These are phyloP conservation scores for Hirsutella rhossiliensis DNA, from an alignment of 2,329 filamentous ascomycete species.

Conservation along the genomic window DNA sequence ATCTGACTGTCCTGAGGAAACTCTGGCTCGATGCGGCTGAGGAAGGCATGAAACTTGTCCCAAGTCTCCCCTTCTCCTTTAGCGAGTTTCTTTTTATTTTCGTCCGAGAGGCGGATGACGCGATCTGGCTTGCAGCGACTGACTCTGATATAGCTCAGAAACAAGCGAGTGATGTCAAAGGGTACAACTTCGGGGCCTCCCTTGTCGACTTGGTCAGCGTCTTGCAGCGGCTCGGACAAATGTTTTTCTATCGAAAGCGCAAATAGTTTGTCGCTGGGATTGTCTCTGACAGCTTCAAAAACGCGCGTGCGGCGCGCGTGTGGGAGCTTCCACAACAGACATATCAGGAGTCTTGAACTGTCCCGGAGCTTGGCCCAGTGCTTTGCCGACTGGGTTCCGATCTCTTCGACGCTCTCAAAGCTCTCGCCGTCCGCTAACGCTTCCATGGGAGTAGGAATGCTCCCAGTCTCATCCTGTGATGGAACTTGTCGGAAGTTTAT, in stretches of 20 bases:
- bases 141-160: constrained; percentile 16
- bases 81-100: not conserved
- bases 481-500: not conserved
- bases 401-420: constrained; percentile 5
- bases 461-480: not conserved
- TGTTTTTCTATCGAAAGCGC: constrained; percentile 2
- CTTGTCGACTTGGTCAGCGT: constrained; percentile 4
- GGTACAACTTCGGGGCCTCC: constrained; percentile 7
- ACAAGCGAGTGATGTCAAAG: constrained; percentile 19
- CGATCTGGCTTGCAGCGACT: constrained; percentile 10
- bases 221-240: constrained; percentile 6
- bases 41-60: constrained; percentile 13
- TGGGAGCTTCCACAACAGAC: constrained; percentile 16
- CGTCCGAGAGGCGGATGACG: constrained; percentile 6
- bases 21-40: constrained; percentile 10
- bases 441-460: not conserved
- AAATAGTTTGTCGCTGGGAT: constrained; percentile 5
- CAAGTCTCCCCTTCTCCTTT: constrained; percentile 11
- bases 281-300: constrained; percentile 12
- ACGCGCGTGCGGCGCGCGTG: constrained; percentile 15
- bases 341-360: constrained; percentile 16
- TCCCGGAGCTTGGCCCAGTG: constrained; percentile 16
- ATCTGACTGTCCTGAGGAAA: constrained; percentile 23
- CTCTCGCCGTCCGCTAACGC: constrained; percentile 1
- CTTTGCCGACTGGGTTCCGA: constrained; percentile 7